phyloP scores from a whole-genome alignment of 2,329 filamentous ascomycete species.

The Fusarium chuoi region DNA sequence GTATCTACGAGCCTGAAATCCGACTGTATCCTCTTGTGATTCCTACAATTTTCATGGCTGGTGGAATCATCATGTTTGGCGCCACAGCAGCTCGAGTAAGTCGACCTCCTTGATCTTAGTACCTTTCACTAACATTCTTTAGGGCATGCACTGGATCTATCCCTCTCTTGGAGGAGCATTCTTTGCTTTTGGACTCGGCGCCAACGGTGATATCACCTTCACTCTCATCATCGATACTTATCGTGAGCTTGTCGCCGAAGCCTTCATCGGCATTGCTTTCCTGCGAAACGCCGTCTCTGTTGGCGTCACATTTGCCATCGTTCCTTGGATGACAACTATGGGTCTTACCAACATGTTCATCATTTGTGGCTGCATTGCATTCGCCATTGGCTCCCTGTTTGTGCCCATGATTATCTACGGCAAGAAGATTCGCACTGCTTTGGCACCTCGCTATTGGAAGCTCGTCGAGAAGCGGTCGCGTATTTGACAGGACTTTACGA shows the following conservation, averaged over 20 bases:
- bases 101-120: accelerated
- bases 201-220: slow-evolving; percentile 50
- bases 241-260: slow-evolving; percentile 42
- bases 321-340: slow-evolving; percentile 47
- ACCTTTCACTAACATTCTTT: background rate
- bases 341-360: slow-evolving; percentile 47
- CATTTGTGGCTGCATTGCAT: slow-evolving; percentile 36
- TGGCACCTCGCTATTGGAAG: slow-evolving; percentile 41
- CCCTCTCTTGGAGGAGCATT: slow-evolving; percentile 51
- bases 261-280: slow-evolving; percentile 48
- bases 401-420: slow-evolving; percentile 48
- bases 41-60: slow-evolving; percentile 48
- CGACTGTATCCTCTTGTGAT: slow-evolving; percentile 48
- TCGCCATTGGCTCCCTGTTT: slow-evolving; percentile 38
- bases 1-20: slow-evolving; percentile 58
- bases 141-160: slow-evolving; percentile 57
- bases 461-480: slow-evolving; percentile 30
- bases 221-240: slow-evolving; percentile 53
- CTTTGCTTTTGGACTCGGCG: slow-evolving; percentile 53
- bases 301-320: slow-evolving; percentile 44
- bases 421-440: slow-evolving; percentile 41
- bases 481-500: slow-evolving; percentile 10
- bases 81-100: slow-evolving; percentile 49
- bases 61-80: slow-evolving; percentile 54
- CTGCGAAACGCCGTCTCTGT: slow-evolving; percentile 47